These are phyloP conservation scores for Hemisphaericaspora subhashii DNA, from an alignment of 1,139 yeast species.

Conservation along the genomic window DNA sequence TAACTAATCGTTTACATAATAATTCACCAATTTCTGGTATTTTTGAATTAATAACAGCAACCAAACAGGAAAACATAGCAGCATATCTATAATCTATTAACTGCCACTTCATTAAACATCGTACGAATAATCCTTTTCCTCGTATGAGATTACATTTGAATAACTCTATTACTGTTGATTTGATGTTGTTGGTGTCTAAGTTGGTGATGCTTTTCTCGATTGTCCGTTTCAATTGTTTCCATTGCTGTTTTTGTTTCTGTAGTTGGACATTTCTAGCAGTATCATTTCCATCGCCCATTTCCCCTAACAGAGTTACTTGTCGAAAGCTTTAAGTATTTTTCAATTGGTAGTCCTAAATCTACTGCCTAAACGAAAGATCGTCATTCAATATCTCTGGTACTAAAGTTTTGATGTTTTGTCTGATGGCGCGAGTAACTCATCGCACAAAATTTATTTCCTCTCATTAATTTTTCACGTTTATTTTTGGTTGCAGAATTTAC, in stretches of 20 bases:
- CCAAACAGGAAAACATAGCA: conserved; percentile 56
- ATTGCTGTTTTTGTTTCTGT: conserved; percentile 44
- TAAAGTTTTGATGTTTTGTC: no score
- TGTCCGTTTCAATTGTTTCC: conserved; percentile 52
- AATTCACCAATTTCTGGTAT: conserved; percentile 70
- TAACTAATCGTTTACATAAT: conserved; percentile 51
- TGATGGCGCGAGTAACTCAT: no score
- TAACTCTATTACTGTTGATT: conserved; percentile 45
- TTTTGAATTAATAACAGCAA: conserved; percentile 63
- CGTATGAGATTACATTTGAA: conserved; percentile 56
- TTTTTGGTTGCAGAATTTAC: no score
- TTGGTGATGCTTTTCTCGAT: conserved; percentile 51
- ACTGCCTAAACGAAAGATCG: no score
- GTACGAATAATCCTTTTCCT: conserved; percentile 60
- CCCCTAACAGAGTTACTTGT: background rate
- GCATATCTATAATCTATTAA: conserved; percentile 37
- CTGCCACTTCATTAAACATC: conserved; percentile 59
- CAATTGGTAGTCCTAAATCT: no score
- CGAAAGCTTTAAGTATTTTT: no score
- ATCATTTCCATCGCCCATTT: background rate
- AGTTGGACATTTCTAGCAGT: conserved; percentile 3
- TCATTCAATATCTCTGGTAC: no score
- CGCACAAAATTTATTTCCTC: no score
- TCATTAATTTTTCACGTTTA: no score
- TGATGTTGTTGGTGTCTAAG: conserved; percentile 48